Percentiles rank a stretch among this genome's conserved stretches.
Conservation (phyloP, 495 filamentous ascomycete genomes). For the Astrothelium macrocarpum region DNA sequence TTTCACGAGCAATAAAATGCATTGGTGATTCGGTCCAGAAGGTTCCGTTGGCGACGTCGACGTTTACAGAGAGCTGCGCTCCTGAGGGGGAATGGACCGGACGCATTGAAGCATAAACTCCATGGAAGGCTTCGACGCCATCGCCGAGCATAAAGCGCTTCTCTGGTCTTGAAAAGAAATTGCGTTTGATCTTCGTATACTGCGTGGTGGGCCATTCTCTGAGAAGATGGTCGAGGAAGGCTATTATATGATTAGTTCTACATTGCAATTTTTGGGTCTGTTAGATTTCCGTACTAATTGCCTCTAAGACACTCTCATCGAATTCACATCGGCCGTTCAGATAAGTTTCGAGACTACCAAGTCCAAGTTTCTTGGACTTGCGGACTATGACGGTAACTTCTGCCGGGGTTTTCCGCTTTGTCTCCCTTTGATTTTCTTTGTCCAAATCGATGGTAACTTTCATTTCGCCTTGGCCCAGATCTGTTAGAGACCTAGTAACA, state of each 20-base stretch:
- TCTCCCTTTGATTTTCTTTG: slow-evolving; percentile 34
- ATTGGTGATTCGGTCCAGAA: slow-evolving; percentile 47
- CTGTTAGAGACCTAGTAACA: slow-evolving; percentile 25
- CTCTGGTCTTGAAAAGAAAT: slow-evolving; percentile 53
- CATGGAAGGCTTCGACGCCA: slow-evolving; percentile 70
- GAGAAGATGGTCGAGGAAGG: slow-evolving; percentile 82
- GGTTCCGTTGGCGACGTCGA: slow-evolving; percentile 70
- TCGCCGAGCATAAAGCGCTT: slow-evolving; percentile 38
- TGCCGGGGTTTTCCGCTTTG: slow-evolving; percentile 28
- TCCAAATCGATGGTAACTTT: slow-evolving; percentile 57
- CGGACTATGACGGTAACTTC: slow-evolving; percentile 41
- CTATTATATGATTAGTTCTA: too few species aligned
- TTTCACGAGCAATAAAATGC: slow-evolving; percentile 18
- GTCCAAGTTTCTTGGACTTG: slow-evolving; percentile 49
- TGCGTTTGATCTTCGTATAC: slow-evolving; percentile 61
- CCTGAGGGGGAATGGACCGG: slow-evolving; percentile 43
- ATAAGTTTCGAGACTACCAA: slow-evolving; percentile 55
- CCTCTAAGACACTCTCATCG: slow-evolving; percentile 58
- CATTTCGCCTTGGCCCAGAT: slow-evolving; percentile 32
- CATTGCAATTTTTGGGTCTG: too few species aligned
- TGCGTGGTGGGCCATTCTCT: slow-evolving; percentile 60
- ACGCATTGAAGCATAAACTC: slow-evolving; percentile 72
- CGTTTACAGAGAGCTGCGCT: slow-evolving; percentile 50
- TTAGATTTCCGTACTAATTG: slow-evolving; percentile 54
- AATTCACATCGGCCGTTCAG: slow-evolving; percentile 48